Evolutionary conservation across 257 asterid species (phyloP), one percentile per base, ranked within the genome.

Genomic region (Verbascum thapsus): DNA sequence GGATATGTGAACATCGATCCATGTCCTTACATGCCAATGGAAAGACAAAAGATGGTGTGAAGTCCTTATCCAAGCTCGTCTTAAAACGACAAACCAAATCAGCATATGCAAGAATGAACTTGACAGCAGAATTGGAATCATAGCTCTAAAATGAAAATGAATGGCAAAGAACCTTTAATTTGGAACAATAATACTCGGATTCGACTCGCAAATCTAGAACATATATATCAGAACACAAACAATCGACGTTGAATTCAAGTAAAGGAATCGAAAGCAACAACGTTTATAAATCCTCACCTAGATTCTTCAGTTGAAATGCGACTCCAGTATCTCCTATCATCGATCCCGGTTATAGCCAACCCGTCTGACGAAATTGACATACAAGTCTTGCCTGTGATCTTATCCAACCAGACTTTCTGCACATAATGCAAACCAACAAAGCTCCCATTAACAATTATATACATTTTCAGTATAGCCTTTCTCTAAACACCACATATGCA

Each of bases 341-440:
- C 90, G 16, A 85, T 85, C 41, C 94, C 94, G 0, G 90, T 85
- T 49, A 85, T 85, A 0, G 71, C 68, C 80, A 85, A 66, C 34
- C 82, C 90, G 44, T 63, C 71, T 3, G 88, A 83, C 15, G 90
- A 64, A 44, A 85, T 68, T 37, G 76, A 78, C 78, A 85, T 52
- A 64, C 90, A 85, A 47, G 80, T 58, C 66, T 71, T 73, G 18
- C 88, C 94, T 23, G 72, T 76, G 26, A 58, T 67, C 61, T 80
- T 83, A 69, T 85, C 90, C 73, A 85, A 35, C 88, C 94, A 85
- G 2, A 68, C 84, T 70, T 56, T 73, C 94, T 85, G 87, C 82
- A 74, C 43, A 32, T n/a, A 64, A 67, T 55, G 63, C 53, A 69
- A 66, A 38, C 7, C 10, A 34, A 47, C 16, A 34, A 53, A 57